These are phyloP conservation scores for Myrica gale DNA, from an alignment of 306 rosid genomes.

Conservation along the genomic window DNA sequence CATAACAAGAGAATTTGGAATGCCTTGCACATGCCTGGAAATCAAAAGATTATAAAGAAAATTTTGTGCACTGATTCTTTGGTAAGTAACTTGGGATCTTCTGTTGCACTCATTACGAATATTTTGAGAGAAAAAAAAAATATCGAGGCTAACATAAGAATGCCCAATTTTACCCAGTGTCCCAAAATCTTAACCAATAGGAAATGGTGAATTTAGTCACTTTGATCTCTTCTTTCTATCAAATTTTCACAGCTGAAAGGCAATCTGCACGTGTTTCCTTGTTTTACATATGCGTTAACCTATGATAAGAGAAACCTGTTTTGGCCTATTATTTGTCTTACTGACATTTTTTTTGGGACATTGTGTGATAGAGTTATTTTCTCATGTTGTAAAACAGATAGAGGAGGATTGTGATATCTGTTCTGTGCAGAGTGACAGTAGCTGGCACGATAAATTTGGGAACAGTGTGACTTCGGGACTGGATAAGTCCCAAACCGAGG, in stretches of 20 bases:
- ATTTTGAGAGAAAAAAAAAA: too few relatives aligned
- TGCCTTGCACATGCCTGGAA: constrained; percentile 43
- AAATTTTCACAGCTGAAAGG: not conserved
- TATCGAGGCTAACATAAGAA: too few relatives aligned
- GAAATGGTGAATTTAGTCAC: too few relatives aligned
- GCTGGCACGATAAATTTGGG: constrained; percentile 4
- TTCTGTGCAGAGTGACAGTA: not conserved
- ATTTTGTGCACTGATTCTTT: constrained; percentile 33
- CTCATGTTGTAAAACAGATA: constrained; percentile 32
- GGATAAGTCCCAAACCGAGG: constrained; percentile 56
- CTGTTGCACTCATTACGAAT: not conserved
- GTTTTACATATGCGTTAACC: not conserved
- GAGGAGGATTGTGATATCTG: constrained; percentile 32
- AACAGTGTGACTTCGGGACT: constrained; percentile 29
- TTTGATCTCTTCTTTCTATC: too few relatives aligned
- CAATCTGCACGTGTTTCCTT: not conserved
- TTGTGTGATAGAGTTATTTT: too few relatives aligned
- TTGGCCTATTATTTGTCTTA: not conserved
- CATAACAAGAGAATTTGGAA: constrained; percentile 56
- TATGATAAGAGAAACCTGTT: not conserved
- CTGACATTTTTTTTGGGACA: not conserved
- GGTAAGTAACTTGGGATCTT: constrained; percentile 37
- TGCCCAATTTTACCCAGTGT: too few relatives aligned
- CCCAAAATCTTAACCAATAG: too few relatives aligned
- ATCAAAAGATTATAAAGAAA: constrained; percentile 37